These are phyloP conservation scores for Lojkania enalia DNA, from an alignment of 2,329 filamentous ascomycete genomes.

Conservation along the genomic window DNA sequence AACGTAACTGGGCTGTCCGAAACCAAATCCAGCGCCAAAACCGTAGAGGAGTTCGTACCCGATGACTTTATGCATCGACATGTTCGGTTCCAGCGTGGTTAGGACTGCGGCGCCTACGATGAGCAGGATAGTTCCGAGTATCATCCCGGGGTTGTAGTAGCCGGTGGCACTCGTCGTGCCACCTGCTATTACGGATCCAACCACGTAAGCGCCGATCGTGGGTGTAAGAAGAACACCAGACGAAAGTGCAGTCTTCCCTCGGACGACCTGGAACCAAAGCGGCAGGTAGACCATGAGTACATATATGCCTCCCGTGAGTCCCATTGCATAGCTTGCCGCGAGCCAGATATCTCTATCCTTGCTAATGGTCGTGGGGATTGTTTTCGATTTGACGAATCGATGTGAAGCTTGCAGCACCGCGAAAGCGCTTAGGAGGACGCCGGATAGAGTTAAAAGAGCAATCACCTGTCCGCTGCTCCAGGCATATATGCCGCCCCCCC, in stretches of 20 bases:
- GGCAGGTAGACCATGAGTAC: conserved; percentile 1
- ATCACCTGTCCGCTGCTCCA: conserved; percentile 22
- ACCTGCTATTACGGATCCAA: not conserved
- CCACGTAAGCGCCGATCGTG: not conserved
- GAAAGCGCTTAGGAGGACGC: too few relatives aligned
- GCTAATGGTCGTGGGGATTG: not conserved
- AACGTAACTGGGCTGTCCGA: conserved; percentile 1
- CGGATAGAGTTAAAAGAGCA: too few relatives aligned
- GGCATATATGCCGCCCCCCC: conserved; percentile 15
- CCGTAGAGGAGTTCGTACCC: conserved; percentile 51
- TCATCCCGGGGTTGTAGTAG: conserved; percentile 6
- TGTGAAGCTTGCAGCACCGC: too few relatives aligned
- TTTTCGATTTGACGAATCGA: conserved; percentile 1
- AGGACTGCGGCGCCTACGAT: conserved; percentile 46
- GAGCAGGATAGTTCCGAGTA: not conserved
- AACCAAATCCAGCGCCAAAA: conserved; percentile 35
- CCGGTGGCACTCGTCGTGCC: not conserved
- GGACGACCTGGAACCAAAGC: conserved; percentile 8
- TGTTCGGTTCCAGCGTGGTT: conserved; percentile 43
- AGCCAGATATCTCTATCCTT: not conserved
- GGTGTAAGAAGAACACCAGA: conserved; percentile 3
- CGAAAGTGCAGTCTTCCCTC: not conserved
- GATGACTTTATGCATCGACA: conserved; percentile 44
- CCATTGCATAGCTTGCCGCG: not conserved
- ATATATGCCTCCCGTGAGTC: not conserved